phyloP scores from a whole-genome alignment of 805 yeast genomes.

The Candida lessepsii region DNA sequence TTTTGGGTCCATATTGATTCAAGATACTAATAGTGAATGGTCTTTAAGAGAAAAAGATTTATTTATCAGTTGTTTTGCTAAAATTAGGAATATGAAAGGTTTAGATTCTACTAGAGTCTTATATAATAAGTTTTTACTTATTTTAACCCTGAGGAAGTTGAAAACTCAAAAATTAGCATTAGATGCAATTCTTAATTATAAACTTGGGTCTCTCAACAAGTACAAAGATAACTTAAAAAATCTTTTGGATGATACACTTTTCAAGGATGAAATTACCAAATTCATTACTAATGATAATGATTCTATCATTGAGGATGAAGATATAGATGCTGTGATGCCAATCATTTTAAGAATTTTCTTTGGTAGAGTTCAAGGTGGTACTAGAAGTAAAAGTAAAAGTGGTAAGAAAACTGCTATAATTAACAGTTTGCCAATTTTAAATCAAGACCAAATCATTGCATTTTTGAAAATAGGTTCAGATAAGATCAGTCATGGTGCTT shows the following conservation, averaged over 20 bases:
- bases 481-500: constrained; percentile 44
- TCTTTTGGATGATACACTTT: constrained; percentile 76
- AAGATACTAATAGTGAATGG: constrained; percentile 34
- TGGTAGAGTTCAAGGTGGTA: constrained; percentile 77
- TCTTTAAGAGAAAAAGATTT: constrained; percentile 52
- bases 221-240: constrained; percentile 73
- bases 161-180: constrained; percentile 73
- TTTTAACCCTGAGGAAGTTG: constrained; percentile 59
- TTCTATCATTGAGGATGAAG: constrained; percentile 59
- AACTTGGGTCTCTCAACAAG: constrained; percentile 55
- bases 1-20: constrained; percentile 51
- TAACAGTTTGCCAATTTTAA: constrained; percentile 57
- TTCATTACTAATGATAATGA: constrained; percentile 52
- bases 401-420: constrained; percentile 73
- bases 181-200: constrained; percentile 64
- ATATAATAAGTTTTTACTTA: constrained; percentile 47
- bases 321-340: constrained; percentile 63
- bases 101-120: constrained; percentile 54
- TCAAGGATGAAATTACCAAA: constrained; percentile 78
- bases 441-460: constrained; percentile 48
- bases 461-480: constrained; percentile 65
- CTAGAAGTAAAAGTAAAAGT: constrained; percentile 66
- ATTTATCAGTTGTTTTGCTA: constrained; percentile 59
- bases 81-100: constrained; percentile 62
- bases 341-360: constrained; percentile 72